phyloP scores from a whole-genome alignment of 2,329 filamentous ascomycete species.

The Scedosporium boydii region DNA sequence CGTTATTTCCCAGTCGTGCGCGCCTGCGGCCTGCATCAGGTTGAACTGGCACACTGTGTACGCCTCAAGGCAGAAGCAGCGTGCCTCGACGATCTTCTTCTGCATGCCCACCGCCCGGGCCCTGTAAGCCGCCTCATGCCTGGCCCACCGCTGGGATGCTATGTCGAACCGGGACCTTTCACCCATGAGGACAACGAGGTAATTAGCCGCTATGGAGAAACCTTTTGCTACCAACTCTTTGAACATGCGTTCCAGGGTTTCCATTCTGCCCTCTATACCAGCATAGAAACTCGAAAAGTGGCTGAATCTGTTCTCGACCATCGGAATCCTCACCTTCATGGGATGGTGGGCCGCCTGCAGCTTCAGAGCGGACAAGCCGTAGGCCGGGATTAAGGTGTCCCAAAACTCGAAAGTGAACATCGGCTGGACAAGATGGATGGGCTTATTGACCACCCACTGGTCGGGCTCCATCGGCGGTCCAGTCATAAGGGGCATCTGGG shows the following conservation, averaged over 20 bases:
- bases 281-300: neutral
- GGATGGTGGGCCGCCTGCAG: slow-evolving; percentile 10
- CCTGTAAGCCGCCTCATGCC: slow-evolving; percentile 2
- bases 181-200: slow-evolving; percentile 12
- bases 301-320: neutral
- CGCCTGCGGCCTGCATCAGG: too few relatives aligned
- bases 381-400: slow-evolving; percentile 14
- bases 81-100: neutral
- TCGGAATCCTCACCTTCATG: slow-evolving; percentile 13
- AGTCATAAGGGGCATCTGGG: neutral
- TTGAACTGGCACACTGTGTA: neutral
- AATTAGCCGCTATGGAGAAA: slow-evolving; percentile 9
- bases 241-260: neutral
- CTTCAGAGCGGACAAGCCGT: slow-evolving; percentile 15
- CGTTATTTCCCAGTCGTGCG: too few relatives aligned
- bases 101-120: neutral
- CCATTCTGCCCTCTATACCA: neutral
- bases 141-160: slow-evolving; percentile 9
- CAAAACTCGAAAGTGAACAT: slow-evolving; percentile 18
- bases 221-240: neutral
- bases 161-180: slow-evolving; percentile 12
- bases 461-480: neutral
- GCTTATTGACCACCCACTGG: neutral
- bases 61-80: neutral
- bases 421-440: slow-evolving; percentile 8